Evolutionary conservation across 2,329 filamentous ascomycete genomes (phyloP).

Genomic region (Colletotrichum chrysophilum): DNA sequence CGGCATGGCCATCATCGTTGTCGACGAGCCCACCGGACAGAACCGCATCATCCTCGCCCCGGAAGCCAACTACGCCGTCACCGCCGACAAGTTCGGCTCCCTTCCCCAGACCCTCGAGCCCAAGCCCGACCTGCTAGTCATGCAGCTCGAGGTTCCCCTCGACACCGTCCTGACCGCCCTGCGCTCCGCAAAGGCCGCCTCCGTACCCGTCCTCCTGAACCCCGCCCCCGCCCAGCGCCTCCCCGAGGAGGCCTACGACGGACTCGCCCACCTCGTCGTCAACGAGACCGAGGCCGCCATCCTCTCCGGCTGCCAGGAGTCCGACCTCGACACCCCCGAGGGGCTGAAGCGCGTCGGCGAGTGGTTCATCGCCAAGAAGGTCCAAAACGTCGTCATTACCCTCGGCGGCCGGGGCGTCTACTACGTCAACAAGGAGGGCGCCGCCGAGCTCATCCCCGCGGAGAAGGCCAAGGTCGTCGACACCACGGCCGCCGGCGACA

Average conservation of each 20-base stretch:
- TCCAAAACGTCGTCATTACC: conserved; percentile 81
- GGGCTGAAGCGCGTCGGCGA: conserved; percentile 54
- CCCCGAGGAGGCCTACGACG: conserved; percentile 68
- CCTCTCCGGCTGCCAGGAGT: conserved; percentile 62
- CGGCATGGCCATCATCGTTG: conserved; percentile 77
- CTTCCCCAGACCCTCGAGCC: conserved; percentile 31
- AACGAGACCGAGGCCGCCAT: conserved; percentile 90
- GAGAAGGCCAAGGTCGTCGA: conserved; percentile 81
- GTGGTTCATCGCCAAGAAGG: conserved; percentile 72
- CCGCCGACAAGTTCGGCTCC: conserved; percentile 37
- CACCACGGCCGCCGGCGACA: conserved; percentile 93
- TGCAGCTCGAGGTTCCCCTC: conserved; percentile 81
- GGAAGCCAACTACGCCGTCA: conserved; percentile 68
- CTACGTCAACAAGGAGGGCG: conserved; percentile 53
- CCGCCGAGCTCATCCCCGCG: conserved; percentile 61
- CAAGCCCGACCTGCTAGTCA: conserved; percentile 68
- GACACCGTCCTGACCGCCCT: conserved; percentile 69
- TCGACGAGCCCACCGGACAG: conserved; percentile 74
- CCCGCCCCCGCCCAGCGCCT: conserved; percentile 78
- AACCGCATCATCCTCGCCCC: conserved; percentile 79
- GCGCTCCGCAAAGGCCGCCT: conserved; percentile 47
- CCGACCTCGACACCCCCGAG: conserved; percentile 50
- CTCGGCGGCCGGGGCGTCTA: conserved; percentile 82
- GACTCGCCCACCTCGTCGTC: conserved; percentile 80
- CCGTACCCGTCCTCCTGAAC: conserved; percentile 77